phyloP scores from a whole-genome alignment of 2,329 filamentous ascomycete species.

The Orbilia oligospora region DNA sequence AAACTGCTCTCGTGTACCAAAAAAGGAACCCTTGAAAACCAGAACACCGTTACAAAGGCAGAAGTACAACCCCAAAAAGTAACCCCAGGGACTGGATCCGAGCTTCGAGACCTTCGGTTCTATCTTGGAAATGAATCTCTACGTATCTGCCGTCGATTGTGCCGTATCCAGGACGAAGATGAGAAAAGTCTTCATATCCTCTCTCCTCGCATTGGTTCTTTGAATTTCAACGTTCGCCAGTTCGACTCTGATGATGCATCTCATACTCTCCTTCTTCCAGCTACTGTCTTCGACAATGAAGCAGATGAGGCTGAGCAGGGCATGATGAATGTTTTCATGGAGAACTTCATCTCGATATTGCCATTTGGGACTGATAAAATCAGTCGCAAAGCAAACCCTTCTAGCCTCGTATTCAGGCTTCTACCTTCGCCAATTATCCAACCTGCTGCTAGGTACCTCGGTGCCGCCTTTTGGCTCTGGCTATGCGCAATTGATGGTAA shows the following conservation, averaged over 20 bases:
- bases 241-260: constrained; percentile 51
- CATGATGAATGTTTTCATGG: constrained; percentile 58
- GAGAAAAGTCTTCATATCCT: constrained; percentile 46
- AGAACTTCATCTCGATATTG: constrained; percentile 62
- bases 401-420: constrained; percentile 62
- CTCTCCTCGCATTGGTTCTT: constrained; percentile 41
- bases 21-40: not conserved
- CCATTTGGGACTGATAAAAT: constrained; percentile 62
- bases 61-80: constrained; percentile 21
- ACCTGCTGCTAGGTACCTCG: constrained; percentile 62
- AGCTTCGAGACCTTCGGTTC: constrained; percentile 39
- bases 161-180: constrained; percentile 47
- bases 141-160: constrained; percentile 44
- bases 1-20: constrained; percentile 43
- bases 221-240: constrained; percentile 51
- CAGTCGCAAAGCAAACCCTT: constrained; percentile 63
- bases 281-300: constrained; percentile 41
- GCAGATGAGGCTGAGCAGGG: constrained; percentile 49
- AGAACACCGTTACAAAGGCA: constrained; percentile 17
- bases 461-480: constrained; percentile 64
- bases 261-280: constrained; percentile 61
- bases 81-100: constrained; percentile 37
- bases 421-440: constrained; percentile 62
- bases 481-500: constrained; percentile 63
- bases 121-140: constrained; percentile 52